A percentile compares a stretch with the other conserved stretches of the same genome.
Conservation (phyloP, 345 rosid genomes). For the Acer yangbiense region DNA sequence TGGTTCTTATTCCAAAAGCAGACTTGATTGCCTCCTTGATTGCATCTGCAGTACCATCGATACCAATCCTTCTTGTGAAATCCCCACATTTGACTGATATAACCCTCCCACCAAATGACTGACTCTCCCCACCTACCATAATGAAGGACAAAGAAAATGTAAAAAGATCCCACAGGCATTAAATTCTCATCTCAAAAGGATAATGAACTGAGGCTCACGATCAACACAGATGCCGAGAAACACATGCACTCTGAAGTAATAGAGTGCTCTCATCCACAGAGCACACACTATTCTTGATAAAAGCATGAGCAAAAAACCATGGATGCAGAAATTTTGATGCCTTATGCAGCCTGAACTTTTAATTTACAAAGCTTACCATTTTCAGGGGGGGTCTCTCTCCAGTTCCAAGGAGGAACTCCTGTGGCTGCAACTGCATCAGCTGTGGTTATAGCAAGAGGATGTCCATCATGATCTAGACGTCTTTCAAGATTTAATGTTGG, state of each 20-base stretch:
- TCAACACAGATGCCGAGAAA: not conserved
- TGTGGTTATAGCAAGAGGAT: conserved; percentile 85
- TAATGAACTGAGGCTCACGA: not conserved
- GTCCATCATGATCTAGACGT: conserved; percentile 94
- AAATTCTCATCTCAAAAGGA: conserved; percentile 9
- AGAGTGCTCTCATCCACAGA: conserved; percentile 14
- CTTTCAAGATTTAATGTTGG: conserved; percentile 91
- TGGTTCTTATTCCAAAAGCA: conserved; percentile 83
- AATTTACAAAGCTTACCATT: conserved; percentile 52
- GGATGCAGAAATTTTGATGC: not conserved
- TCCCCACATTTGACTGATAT: conserved; percentile 90
- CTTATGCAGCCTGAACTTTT: not conserved
- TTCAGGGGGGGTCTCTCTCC: conserved; percentile 96
- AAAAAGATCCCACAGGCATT: not conserved
- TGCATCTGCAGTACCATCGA: conserved; percentile 87
- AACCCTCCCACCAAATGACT: conserved; percentile 83
- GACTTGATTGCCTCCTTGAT: conserved; percentile 86
- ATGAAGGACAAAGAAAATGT: conserved; percentile 9
- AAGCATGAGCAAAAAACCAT: not conserved
- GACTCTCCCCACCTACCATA: conserved; percentile 66
- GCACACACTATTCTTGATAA: not conserved
- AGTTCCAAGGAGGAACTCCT: conserved; percentile 98
- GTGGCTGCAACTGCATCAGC: conserved; percentile 82
- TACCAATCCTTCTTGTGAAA: conserved; percentile 85
- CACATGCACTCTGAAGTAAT: not conserved